Conservation (phyloP, 2,329 filamentous ascomycete species). For the Xylariaceae sp. region DNA sequence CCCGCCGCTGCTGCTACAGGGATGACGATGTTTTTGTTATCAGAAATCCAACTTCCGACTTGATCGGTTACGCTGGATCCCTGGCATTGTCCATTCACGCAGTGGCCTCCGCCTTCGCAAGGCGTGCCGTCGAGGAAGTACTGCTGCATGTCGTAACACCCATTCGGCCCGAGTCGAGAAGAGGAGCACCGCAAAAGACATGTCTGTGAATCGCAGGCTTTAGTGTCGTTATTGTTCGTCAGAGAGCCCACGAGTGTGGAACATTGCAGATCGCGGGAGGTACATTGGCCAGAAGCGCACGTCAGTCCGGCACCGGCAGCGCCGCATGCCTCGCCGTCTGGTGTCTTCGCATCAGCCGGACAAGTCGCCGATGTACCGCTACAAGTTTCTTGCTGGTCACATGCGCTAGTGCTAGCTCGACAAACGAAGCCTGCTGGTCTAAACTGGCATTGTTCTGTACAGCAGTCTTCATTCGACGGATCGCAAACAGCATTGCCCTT, state of each 20-base stretch:
- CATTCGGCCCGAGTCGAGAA: slow-evolving; percentile 64
- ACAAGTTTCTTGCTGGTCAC: slow-evolving; percentile 85
- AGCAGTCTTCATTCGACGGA: slow-evolving; percentile 80
- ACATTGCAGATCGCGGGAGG: slow-evolving; percentile 88
- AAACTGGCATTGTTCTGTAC: slow-evolving; percentile 67
- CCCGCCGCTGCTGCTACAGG: slow-evolving; percentile 74
- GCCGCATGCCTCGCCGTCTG: slow-evolving; percentile 75
- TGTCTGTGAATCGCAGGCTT: slow-evolving; percentile 72
- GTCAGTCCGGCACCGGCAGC: slow-evolving; percentile 61
- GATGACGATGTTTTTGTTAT: slow-evolving; percentile 81
- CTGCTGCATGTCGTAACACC: slow-evolving; percentile 78
- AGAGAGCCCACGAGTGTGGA: slow-evolving; percentile 78
- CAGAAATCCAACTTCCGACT: slow-evolving; percentile 73
- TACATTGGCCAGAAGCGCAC: slow-evolving; percentile 94
- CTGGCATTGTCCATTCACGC: slow-evolving; percentile 75
- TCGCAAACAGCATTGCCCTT: slow-evolving; percentile 76
- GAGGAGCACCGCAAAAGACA: slow-evolving; percentile 79
- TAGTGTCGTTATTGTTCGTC: slow-evolving; percentile 74
- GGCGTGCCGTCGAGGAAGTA: slow-evolving; percentile 92
- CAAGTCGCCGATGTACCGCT: slow-evolving; percentile 73
- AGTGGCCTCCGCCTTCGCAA: slow-evolving; percentile 79
- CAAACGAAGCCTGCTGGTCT: slow-evolving; percentile 72
- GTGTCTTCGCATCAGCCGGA: slow-evolving; percentile 69
- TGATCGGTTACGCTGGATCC: slow-evolving; percentile 71
- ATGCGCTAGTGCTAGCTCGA: slow-evolving; percentile 75